Base-by-base conservation (phyloP, 371 early-diverging fungal species). In the Mucor racemosus region DNA sequence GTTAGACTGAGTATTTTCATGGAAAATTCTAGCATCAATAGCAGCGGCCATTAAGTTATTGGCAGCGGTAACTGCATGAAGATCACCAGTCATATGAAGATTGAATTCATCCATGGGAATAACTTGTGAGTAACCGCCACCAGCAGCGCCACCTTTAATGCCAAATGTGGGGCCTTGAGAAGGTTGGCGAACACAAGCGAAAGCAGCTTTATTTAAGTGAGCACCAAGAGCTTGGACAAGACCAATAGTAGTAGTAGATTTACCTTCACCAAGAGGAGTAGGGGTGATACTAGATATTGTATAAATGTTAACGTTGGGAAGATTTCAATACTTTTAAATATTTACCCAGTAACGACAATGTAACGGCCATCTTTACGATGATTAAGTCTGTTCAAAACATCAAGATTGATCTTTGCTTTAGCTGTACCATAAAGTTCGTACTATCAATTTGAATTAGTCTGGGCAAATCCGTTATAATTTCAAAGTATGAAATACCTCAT, bases 81-180 rank as follows among this genome's bases (percentile, higher is more conserved):
- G 94, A 84, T 98, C 98, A 41, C 98, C 98, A 1, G 98, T 98
- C 82, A 98, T 82, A 67, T 98, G 98, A 65, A 98, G 80, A 78
- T 98, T 98, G 88, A 98, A 97, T 71, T 97, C 95, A 68, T 97
- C 96, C 98, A 98, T 98, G n/a, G 98, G 98, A 66, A 97, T 95
- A 54, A 98, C 95, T 77, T 97, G 97, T 17, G 97, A 92, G 78
- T 97, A 97, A 26, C 98, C 97, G 56, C 98, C 97, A 59, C 98
- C 98, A 21, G 98, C 98, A 42, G 98, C 98, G 44, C 98, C 98
- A 60, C 97, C 98, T 80, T 98, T 98, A 83, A 98, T 97, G 55
- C 98, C 98, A 72, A 98, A 97, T 5, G 98, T 98, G 19, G 98
- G 98, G 14, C 98, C 98, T 73, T 97, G 97, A 42, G 95, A 95